phyloP scores from a whole-genome alignment of 441 rosid genomes.

The Sinapis alba region DNA sequence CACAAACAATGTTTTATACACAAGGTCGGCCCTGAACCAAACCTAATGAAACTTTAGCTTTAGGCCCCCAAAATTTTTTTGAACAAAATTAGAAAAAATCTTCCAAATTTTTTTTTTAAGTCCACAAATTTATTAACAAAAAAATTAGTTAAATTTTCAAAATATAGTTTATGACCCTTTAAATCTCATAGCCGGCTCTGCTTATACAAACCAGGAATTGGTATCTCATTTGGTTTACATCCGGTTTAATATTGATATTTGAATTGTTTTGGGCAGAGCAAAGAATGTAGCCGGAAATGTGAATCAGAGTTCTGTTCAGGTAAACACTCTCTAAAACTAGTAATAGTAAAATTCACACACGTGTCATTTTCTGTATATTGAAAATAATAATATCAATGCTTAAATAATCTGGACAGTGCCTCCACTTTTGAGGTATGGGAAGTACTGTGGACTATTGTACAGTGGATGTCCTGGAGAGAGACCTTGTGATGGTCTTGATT shows the following conservation, averaged over 20 bases:
- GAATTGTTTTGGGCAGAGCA: constrained; percentile 48
- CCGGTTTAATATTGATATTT: neutral
- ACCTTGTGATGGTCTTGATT: constrained; percentile 87
- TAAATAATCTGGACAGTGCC: constrained; percentile 53
- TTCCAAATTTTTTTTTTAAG: no score
- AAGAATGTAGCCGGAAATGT: constrained; percentile 84
- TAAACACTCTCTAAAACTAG: constrained; percentile 1
- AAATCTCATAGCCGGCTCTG: no score
- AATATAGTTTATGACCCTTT: no score
- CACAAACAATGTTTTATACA: neutral
- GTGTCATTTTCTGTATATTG: neutral
- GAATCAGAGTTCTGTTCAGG: constrained; percentile 89
- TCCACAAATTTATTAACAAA: no score
- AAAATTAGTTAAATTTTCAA: no score
- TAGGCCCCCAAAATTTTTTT: no score
- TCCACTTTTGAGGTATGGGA: constrained; percentile 84
- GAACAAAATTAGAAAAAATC: no score
- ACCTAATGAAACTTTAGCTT: no score
- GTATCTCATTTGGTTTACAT: neutral
- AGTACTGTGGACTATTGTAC: constrained; percentile 81
- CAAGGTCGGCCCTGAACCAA: no score
- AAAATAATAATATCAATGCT: neutral
- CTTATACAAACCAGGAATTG: neutral
- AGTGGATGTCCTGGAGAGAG: constrained; percentile 85
- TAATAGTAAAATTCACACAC: neutral